phyloP scores from a whole-genome alignment of 1,284 basidiomycete species.

The Papiliotrema nemorosa region DNA sequence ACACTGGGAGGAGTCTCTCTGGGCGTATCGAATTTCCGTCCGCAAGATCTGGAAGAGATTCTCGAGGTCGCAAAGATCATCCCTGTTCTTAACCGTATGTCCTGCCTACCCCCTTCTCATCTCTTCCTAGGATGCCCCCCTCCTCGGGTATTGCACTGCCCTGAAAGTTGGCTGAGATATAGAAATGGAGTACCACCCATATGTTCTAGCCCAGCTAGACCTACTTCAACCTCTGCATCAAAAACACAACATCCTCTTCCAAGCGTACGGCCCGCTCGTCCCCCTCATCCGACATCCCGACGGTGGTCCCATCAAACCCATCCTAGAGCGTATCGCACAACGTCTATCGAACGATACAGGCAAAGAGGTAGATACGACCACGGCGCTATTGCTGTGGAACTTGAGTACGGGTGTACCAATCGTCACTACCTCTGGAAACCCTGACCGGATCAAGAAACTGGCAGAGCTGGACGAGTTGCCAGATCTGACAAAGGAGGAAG shows the following conservation, averaged over 20 bases:
- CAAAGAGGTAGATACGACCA: conserved; percentile 55
- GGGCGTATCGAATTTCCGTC: conserved; percentile 43
- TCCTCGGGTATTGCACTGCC: too few species aligned
- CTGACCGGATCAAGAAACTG: conserved; percentile 62
- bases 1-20: conserved; percentile 56
- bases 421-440: conserved; percentile 67
- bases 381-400: conserved; percentile 63
- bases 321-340: conserved; percentile 54
- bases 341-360: conserved; percentile 39
- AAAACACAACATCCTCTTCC: conserved; percentile 60
- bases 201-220: conserved; percentile 61
- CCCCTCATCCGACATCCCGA: conserved; percentile 57
- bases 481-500: conserved; percentile 62
- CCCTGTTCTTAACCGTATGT: conserved; percentile 71
- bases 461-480: conserved; percentile 56
- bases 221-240: conserved; percentile 58
- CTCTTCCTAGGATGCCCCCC: too few species aligned
- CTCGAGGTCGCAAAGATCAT: conserved; percentile 53
- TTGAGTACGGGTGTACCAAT: conserved; percentile 58
- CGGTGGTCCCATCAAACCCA: conserved; percentile 56
- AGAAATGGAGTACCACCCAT: conserved; percentile 72
- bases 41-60: conserved; percentile 34
- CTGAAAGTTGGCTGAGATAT: not conserved
- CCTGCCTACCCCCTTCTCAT: too few species aligned
- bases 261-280: conserved; percentile 57